A percentile compares a stretch with the other conserved stretches of the same genome.
These are phyloP conservation scores for Penicillium riverlandense DNA, from an alignment of 495 filamentous ascomycete genomes.

Conservation along the genomic window DNA sequence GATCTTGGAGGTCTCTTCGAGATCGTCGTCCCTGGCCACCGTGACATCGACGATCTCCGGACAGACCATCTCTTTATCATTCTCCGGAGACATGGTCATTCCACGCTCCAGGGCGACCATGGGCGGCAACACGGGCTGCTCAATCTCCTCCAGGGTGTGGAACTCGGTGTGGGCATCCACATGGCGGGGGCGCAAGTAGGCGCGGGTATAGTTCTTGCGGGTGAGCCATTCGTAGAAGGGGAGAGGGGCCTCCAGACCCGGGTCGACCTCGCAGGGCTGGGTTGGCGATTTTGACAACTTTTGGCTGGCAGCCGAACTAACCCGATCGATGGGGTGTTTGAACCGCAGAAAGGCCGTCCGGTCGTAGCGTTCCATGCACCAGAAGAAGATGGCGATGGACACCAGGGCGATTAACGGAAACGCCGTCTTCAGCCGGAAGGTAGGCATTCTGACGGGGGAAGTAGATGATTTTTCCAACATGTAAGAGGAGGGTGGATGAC, in stretches of 20 bases:
- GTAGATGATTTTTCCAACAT: slow-evolving; percentile 32
- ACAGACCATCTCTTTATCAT: slow-evolving; percentile 34
- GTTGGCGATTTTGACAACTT: slow-evolving; percentile 13
- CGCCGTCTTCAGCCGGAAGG: slow-evolving; percentile 37
- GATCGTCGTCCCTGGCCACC: slow-evolving; percentile 33
- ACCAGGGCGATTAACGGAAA: slow-evolving; percentile 38
- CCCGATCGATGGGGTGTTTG: slow-evolving; percentile 32
- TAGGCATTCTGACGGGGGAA: slow-evolving; percentile 35
- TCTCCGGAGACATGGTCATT: slow-evolving; percentile 34
- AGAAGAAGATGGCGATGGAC: slow-evolving; percentile 41
- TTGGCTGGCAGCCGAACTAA: slow-evolving; percentile 5
- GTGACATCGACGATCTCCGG: slow-evolving; percentile 40
- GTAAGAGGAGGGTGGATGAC: slow-evolving; percentile 8
- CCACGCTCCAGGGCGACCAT: slow-evolving; percentile 42
- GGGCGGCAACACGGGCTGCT: slow-evolving; percentile 35
- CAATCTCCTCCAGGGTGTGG: slow-evolving; percentile 34
- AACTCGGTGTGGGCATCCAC: slow-evolving; percentile 34
- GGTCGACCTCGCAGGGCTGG: slow-evolving; percentile 30
- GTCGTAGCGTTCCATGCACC: slow-evolving; percentile 38
- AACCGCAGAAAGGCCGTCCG: slow-evolving; percentile 34
- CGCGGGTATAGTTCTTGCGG: slow-evolving; percentile 44
- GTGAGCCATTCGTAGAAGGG: slow-evolving; percentile 39
- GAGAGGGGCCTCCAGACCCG: slow-evolving; percentile 28
- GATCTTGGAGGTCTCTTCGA: slow-evolving; percentile 44
- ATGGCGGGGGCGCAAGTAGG: slow-evolving; percentile 38